Evolutionary conservation across 2,329 filamentous ascomycete species (phyloP), one percentile per base, ranked within the genome.

Genomic region (Xylariaceae sp.): DNA sequence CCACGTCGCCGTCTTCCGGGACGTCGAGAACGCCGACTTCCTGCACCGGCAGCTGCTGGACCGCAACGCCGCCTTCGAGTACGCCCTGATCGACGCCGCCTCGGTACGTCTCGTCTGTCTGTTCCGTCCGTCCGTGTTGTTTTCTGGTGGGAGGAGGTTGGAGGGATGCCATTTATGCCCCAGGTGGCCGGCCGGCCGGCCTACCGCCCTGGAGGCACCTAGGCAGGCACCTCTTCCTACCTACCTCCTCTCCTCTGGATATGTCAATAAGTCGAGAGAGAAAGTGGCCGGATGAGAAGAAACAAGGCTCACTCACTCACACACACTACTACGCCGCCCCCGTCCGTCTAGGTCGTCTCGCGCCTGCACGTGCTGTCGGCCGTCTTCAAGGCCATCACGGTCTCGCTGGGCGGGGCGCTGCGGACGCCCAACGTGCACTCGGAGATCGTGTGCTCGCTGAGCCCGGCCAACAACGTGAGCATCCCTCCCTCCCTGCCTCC

Each of bases 61-160:
- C 5, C 83, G 85, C 33, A 94, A 96, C 54, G 53, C 75, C 9
- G 80, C 81, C 7, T 96, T 89, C 50, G 88, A 96, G 60, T 96
- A 96, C 67, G 88, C 89, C 21, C 83, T 98, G 46, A 74, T 98
- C 29, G 90, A 98, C 61, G 88, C 88, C 14, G 77, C 75, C 29
- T 75, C 84, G 57, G 81, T 89, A 68, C 40, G 70, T 42, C 76
- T 85, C 65, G 36, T 67, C 58, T 40, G n/a, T n/a, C n/a, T n/a
- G n/a, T n/a, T n/a, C n/a, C n/a, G n/a, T n/a, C n/a, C n/a, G n/a
- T n/a, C n/a, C n/a, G n/a, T n/a, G n/a, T n/a, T n/a, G n/a, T n/a
- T n/a, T n/a, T n/a, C n/a, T n/a, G n/a, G n/a, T n/a, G n/a, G n/a
- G n/a, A n/a, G n/a, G n/a, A n/a, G n/a, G n/a, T n/a, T n/a, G n/a